Evolutionary conservation across 768 basidiomycete species (phyloP), one percentile per base, ranked within the genome.

Genomic region (Rhizopogon vinicolor): DNA sequence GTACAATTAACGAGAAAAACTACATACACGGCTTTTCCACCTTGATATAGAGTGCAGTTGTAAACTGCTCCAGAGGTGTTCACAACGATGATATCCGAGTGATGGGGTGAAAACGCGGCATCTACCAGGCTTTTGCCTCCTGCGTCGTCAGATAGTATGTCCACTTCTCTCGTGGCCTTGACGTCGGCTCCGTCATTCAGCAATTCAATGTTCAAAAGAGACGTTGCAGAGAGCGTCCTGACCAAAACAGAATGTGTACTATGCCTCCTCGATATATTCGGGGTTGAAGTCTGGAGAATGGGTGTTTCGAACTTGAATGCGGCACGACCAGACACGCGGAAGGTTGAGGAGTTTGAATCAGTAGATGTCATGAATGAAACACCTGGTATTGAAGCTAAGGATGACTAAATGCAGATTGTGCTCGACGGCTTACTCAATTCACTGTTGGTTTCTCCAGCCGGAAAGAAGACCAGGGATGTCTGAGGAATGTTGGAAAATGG

Each of bases 201-300:
- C 50, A 31, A n/a, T 49, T 65, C 57, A n/a, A 77, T 48, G 46
- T 69, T 65, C 22, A 80, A 61, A 4, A 83, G 55, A 41, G 74
- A 75, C 2, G 75, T 76, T 3, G 74, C 68, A 3, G 76, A 72
- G 54, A 76, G 72, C 13, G 80, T 83, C 35, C 83, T 80, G 42
- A 82, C 66, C 22, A 76, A 50, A 12, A 75, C 55, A 16, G 57
- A 4, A 40, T 60, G 65, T 22, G 55, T 62, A 14, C 58, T 52
- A 14, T 50, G 29, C 13, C 57, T 44, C 44, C 59, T 51, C 44
- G 63, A 50, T 39, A 31, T 18, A 43, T 63, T 59, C 3, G 75
- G 72, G n/a, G 75, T 63, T 5, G 70, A 67, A 45, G 91, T 72
- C 60, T 91, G 89, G 51, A 76, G 75, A 51, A 92, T 87, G 12